Evolutionary conservation across 257 asterid genomes (phyloP), one percentile per base, ranked within the genome.

Genomic region (Solanum raphanifolium): DNA sequence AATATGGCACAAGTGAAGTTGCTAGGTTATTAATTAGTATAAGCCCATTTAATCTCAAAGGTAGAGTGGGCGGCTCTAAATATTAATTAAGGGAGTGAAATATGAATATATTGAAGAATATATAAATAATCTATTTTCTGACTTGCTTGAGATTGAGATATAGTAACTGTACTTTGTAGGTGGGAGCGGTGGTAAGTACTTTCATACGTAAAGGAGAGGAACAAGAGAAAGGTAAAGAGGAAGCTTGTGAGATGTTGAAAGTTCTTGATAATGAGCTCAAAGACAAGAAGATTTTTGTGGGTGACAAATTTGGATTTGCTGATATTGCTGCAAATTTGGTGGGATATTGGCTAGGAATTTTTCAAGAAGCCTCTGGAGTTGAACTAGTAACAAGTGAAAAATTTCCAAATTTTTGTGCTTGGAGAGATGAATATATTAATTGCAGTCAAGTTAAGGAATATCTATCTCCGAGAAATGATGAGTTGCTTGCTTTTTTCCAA

Each of bases 201-300:
- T 27, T 83, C 58, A 20, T 71, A 35, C 27, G 29, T 10, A 72
- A 15, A 27, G 89, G 81, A 27, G 89, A 78, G 66, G 89, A 76
- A 68, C 81, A 62, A 36, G 86, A 87, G 82, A 78, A 39, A 83
- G 81, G 4, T 32, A 82, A 81, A 76, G 87, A 87, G 48, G 87
- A 87, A 66, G 39, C 68, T 16, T 29, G 8, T 79, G 65, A 43
- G 36, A 43, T 79, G 84, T 12, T 79, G 15, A 79, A 79, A 79
- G 65, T 41, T 41, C 38, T 79, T 43, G 84, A 79, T 16, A 25
- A 43, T 79, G 84, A 79, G 38, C 39, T 79, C 5, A 79, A 79
- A 4, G 38, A 43, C 1, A 79, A 79, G 9, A 79, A 25, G 25
- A 41, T 78, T 21, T 65, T 87, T 27, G 83, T 74, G 39, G 86